Percentiles rank a stretch among this genome's conserved stretches.
phyloP scores from a whole-genome alignment of 306 rosid species.

The Trifolium fragiferum region DNA sequence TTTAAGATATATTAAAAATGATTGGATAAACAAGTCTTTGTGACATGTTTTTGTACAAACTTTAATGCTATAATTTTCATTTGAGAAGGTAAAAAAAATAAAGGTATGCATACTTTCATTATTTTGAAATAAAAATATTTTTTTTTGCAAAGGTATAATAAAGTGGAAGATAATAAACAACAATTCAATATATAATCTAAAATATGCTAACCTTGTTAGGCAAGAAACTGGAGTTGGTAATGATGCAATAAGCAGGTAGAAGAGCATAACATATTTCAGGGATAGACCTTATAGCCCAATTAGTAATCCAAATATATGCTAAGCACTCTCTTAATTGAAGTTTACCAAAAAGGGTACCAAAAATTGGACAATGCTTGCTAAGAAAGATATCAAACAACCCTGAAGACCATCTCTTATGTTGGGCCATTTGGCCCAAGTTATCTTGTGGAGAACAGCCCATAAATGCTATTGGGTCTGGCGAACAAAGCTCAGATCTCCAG shows the following conservation, averaged over 20 bases:
- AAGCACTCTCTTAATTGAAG: slow-evolving; percentile 63
- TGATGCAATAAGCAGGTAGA: slow-evolving; percentile 65
- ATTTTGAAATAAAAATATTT: too few species aligned
- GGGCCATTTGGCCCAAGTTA: slow-evolving; percentile 47
- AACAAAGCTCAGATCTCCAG: slow-evolving; percentile 60
- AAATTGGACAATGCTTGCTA: slow-evolving; percentile 57
- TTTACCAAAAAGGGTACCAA: slow-evolving; percentile 50
- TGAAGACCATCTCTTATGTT: slow-evolving; percentile 67
- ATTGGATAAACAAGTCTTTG: too few species aligned
- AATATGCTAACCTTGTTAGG: slow-evolving; percentile 58
- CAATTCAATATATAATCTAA: not conserved
- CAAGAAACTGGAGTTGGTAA: slow-evolving; percentile 63
- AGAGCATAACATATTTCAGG: slow-evolving; percentile 59
- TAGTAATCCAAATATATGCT: slow-evolving; percentile 50
- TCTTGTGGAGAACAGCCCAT: slow-evolving; percentile 63
- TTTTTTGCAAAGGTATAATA: not conserved
- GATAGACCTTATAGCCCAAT: slow-evolving; percentile 54
- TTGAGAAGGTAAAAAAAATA: too few species aligned
- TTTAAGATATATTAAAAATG: too few species aligned
- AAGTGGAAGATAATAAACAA: not conserved
- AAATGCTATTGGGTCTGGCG: slow-evolving; percentile 55
- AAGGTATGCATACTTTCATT: too few species aligned
- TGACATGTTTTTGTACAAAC: too few species aligned
- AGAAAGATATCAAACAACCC: slow-evolving; percentile 57
- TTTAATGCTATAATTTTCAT: too few species aligned